These are phyloP conservation scores for Durusdinium trenchii DNA, from an alignment of 73 alveolate species.

Conservation along the genomic window DNA sequence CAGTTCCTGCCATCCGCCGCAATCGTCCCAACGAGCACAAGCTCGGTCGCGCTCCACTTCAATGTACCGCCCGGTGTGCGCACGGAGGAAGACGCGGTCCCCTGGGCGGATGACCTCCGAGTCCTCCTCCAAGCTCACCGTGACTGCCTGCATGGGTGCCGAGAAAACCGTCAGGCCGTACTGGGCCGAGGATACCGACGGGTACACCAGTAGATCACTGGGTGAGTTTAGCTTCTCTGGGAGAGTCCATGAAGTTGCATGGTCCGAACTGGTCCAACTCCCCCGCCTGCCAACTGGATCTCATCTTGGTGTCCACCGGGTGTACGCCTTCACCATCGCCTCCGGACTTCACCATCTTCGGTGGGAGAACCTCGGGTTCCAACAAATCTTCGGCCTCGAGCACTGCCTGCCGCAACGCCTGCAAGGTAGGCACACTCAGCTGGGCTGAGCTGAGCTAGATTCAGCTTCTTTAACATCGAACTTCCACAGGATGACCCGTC, in stretches of 20 bases:
- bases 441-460: no score
- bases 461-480: no score
- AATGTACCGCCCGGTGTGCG: slow-evolving; percentile 62
- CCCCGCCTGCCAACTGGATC: slow-evolving; percentile 54
- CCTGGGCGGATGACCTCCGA: slow-evolving; percentile 67
- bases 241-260: no score
- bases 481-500: no score
- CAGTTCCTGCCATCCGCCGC: slow-evolving; percentile 56
- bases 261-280: no score
- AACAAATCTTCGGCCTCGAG: slow-evolving; percentile 54
- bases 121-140: slow-evolving; percentile 9
- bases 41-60: slow-evolving; percentile 49
- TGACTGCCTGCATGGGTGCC: no score
- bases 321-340: neutral
- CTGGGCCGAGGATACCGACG: no score
- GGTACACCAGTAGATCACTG: no score
- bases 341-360: neutral
- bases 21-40: slow-evolving; percentile 59
- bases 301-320: neutral
- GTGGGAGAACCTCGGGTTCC: slow-evolving; percentile 33
- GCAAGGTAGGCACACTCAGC: no score
- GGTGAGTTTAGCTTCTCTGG: no score
- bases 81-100: slow-evolving; percentile 64
- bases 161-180: no score
- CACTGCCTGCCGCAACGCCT: slow-evolving; percentile 33